Evolutionary conservation across 805 yeast species (phyloP).

Genomic region (Starmerella stellata): DNA sequence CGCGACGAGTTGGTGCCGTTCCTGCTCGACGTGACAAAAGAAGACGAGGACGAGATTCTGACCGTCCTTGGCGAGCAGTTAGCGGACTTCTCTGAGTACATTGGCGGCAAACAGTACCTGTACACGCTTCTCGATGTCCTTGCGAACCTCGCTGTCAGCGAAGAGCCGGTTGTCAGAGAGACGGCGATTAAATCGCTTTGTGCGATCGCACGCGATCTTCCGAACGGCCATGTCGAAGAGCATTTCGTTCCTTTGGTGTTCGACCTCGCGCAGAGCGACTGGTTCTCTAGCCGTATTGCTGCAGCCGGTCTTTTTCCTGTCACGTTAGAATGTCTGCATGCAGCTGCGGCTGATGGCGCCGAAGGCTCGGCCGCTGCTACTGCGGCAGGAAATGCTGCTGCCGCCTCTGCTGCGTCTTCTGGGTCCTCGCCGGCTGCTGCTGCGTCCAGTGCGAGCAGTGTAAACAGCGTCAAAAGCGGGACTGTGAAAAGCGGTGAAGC

Average conservation of each 20-base stretch:
- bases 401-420: no score
- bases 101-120: conserved; percentile 65
- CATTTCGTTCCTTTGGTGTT: conserved; percentile 61
- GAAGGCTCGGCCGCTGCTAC: no score
- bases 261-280: conserved; percentile 65
- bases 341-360: conserved; percentile 6
- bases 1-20: conserved; percentile 79
- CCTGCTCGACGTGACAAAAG: conserved; percentile 46
- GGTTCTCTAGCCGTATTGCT: conserved; percentile 89
- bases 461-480: not conserved
- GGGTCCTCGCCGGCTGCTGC: conserved; percentile 3
- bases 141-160: conserved; percentile 74
- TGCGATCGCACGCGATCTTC: conserved; percentile 43
- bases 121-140: conserved; percentile 43
- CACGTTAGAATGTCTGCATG: conserved; percentile 27
- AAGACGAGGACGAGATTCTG: conserved; percentile 95
- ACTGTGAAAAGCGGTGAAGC: no score
- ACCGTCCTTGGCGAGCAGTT: conserved; percentile 82
- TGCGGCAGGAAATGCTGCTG: no score
- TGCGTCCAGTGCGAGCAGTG: no score
- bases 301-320: conserved; percentile 74
- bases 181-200: conserved; percentile 79
- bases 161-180: conserved; percentile 91
- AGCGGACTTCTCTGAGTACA: conserved; percentile 68
- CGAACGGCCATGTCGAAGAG: conserved; percentile 40